phyloP scores from a whole-genome alignment of 1,284 basidiomycete genomes.

The Xerocomus cyaneibrunnescens region DNA sequence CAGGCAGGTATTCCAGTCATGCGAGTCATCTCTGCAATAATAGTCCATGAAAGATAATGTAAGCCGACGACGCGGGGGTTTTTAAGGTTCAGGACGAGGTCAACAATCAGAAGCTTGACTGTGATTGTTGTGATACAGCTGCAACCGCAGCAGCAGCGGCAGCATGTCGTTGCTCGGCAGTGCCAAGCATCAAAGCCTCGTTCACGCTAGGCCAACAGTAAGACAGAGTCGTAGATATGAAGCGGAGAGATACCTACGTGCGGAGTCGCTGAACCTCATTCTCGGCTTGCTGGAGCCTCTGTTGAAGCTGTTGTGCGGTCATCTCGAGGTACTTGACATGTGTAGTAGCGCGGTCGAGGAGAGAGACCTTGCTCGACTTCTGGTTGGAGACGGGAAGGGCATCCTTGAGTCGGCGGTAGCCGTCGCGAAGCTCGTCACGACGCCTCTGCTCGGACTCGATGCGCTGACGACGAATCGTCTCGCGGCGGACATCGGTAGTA shows the following conservation, averaged over 20 bases:
- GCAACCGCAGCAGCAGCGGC: conserved; percentile 57
- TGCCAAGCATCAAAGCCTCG: conserved; percentile 81
- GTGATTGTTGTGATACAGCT: conserved; percentile 45
- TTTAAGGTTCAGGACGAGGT: conserved; percentile 19
- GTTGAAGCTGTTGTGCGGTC: conserved; percentile 69
- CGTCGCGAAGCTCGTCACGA: conserved; percentile 83
- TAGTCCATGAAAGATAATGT: conserved; percentile 42
- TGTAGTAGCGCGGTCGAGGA: conserved; percentile 80
- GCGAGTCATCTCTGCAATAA: conserved; percentile 40
- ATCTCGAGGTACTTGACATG: conserved; percentile 81
- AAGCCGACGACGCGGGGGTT: conserved; percentile 30
- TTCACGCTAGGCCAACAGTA: conserved; percentile 54
- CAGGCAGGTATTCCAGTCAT: conserved; percentile 52
- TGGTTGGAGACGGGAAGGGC: conserved; percentile 82
- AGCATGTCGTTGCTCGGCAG: conserved; percentile 66
- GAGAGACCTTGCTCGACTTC: conserved; percentile 83
- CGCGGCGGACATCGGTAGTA: conserved; percentile 63
- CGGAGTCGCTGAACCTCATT: conserved; percentile 73
- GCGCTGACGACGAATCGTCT: conserved; percentile 82
- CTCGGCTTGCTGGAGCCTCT: conserved; percentile 70
- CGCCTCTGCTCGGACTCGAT: conserved; percentile 86
- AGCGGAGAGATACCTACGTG: conserved; percentile 39
- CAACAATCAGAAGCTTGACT: conserved; percentile 49
- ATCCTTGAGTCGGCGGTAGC: conserved; percentile 83
- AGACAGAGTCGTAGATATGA: conserved; percentile 1